Conservation (phyloP, 768 basidiomycete genomes). For the Phaeotremella skinneri region DNA sequence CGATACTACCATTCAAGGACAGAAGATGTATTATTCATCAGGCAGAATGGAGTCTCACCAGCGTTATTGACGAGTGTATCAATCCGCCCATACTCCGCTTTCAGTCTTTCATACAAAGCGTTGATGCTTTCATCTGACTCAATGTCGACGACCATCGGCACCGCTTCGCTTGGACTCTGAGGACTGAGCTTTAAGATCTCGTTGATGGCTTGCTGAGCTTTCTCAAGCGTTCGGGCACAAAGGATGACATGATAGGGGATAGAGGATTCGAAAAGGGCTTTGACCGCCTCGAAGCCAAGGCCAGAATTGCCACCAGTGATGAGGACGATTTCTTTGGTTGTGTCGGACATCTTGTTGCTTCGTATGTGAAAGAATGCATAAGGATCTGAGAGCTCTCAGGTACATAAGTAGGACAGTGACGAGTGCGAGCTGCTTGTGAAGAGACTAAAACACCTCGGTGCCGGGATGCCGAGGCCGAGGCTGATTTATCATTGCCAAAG, state of each 20-base stretch:
- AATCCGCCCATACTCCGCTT: background rate
- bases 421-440: too few relatives aligned
- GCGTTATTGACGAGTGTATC: slow-evolving; percentile 15
- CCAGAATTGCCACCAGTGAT: slow-evolving; percentile 33
- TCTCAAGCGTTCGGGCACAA: slow-evolving; percentile 16
- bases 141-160: slow-evolving; percentile 16
- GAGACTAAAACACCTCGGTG: too few relatives aligned
- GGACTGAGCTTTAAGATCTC: background rate
- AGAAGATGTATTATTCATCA: background rate
- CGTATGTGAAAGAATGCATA: too few relatives aligned
- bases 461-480: too few relatives aligned
- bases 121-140: slow-evolving; percentile 19
- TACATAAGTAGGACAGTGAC: too few relatives aligned
- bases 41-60: background rate
- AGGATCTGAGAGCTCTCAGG: too few relatives aligned
- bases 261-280: slow-evolving; percentile 19
- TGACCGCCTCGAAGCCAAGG: slow-evolving; percentile 25
- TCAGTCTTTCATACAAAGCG: background rate
- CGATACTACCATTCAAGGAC: background rate
- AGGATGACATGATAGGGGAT: slow-evolving; percentile 15
- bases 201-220: slow-evolving; percentile 9
- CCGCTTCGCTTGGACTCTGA: background rate
- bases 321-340: slow-evolving; percentile 17
- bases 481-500: too few relatives aligned
- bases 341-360: too few relatives aligned